phyloP scores from a whole-genome alignment of 192 early-diverging fungal genomes.

The Entrophospora sp. region DNA sequence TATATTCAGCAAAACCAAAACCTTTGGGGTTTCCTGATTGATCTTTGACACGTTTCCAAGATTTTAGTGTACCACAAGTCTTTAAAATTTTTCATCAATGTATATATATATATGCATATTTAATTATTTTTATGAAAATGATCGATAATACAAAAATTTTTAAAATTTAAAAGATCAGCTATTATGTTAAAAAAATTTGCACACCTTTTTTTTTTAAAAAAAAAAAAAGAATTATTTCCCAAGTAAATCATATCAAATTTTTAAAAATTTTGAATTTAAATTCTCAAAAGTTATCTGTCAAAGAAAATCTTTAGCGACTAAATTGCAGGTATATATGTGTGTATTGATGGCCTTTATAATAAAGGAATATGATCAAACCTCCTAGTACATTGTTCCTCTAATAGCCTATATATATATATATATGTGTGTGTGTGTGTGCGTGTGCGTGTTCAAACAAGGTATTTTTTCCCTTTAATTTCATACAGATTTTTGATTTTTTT shows the following conservation, averaged over 20 bases:
- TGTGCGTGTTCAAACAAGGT: background rate
- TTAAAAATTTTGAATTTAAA: no score
- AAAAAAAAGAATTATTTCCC: no score
- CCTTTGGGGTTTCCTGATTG: slow-evolving; percentile 49
- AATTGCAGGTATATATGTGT: no score
- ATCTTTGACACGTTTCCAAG: slow-evolving; percentile 63
- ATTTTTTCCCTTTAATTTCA: slow-evolving; percentile 4
- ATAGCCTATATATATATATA: background rate
- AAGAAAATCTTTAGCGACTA: no score
- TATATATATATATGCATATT: no score
- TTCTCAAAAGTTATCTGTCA: no score
- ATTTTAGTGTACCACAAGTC: slow-evolving; percentile 52
- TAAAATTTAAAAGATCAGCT: background rate
- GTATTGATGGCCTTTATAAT: no score
- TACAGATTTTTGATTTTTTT: no score
- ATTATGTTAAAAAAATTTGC: background rate
- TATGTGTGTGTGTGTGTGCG: background rate
- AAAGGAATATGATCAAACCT: no score
- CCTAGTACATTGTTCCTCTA: background rate
- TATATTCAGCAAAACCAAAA: slow-evolving; percentile 68
- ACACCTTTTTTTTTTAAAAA: no score
- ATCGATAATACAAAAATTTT: slow-evolving; percentile 1
- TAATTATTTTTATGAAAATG: no score
- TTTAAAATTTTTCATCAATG: slow-evolving; percentile 17
- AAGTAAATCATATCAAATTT: no score